These are phyloP conservation scores for Rhododendron williamsianum DNA, from an alignment of 148 eudicot genomes.

Conservation along the genomic window DNA sequence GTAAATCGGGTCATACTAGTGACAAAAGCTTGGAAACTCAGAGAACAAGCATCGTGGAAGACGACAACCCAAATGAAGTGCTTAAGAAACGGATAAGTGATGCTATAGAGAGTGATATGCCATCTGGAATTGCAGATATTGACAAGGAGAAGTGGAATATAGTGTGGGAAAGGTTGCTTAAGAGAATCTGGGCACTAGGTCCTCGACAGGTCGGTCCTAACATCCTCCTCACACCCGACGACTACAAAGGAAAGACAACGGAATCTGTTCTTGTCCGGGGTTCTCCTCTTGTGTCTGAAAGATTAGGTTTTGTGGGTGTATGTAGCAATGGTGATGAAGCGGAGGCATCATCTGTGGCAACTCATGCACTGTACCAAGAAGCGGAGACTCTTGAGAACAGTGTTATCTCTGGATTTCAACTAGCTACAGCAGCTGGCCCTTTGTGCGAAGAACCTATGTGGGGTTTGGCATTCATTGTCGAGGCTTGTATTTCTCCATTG, in stretches of 20 bases:
- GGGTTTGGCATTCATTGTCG: slow-evolving; percentile 82
- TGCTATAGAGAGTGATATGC: slow-evolving; percentile 59
- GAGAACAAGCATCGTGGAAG: slow-evolving; percentile 45
- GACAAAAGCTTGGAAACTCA: slow-evolving; percentile 54
- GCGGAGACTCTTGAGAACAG: slow-evolving; percentile 72
- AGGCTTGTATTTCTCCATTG: slow-evolving; percentile 51
- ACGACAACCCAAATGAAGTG: slow-evolving; percentile 61
- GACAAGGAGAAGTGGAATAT: slow-evolving; percentile 54
- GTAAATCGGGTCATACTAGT: slow-evolving; percentile 53
- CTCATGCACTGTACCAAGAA: slow-evolving; percentile 40
- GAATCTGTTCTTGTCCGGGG: slow-evolving; percentile 56
- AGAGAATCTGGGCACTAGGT: slow-evolving; percentile 89
- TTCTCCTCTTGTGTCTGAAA: slow-evolving; percentile 64
- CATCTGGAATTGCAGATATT: slow-evolving; percentile 37
- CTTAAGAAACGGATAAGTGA: slow-evolving; percentile 65
- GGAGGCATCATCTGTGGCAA: slow-evolving; percentile 26
- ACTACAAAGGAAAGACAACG: slow-evolving; percentile 17
- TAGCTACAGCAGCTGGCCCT: slow-evolving; percentile 90
- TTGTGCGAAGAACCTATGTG: slow-evolving; percentile 97
- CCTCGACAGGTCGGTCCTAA: slow-evolving; percentile 94
- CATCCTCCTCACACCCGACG: slow-evolving; percentile 60
- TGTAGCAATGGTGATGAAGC: slow-evolving; percentile 12
- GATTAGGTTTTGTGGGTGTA: slow-evolving; percentile 53
- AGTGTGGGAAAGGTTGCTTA: slow-evolving; percentile 56
- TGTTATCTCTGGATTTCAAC: slow-evolving; percentile 80